A percentile compares a stretch with the other conserved stretches of the same genome.
Evolutionary conservation across 2,329 filamentous ascomycete genomes (phyloP).

Genomic region (Capronia coronata): DNA sequence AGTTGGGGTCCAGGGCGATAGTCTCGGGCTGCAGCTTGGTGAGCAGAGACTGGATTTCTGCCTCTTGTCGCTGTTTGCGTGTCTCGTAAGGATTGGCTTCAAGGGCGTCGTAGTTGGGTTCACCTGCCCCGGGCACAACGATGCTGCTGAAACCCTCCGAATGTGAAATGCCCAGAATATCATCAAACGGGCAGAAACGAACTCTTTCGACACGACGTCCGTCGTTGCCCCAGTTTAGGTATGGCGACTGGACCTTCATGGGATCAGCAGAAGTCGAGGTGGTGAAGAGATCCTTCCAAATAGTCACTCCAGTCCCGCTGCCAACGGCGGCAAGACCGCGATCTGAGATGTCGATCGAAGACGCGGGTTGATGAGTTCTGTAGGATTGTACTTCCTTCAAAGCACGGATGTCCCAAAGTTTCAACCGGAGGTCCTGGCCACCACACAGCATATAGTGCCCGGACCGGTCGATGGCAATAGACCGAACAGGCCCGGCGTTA

Average conservation of each 20-base stretch:
- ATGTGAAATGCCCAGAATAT: constrained; percentile 81
- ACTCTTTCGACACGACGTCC: constrained; percentile 74
- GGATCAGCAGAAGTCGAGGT: constrained; percentile 64
- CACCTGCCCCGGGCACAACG: constrained; percentile 88
- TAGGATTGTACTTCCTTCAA: constrained; percentile 90
- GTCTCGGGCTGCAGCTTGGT: constrained; percentile 96
- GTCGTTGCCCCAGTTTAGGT: constrained; percentile 80
- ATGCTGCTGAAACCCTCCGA: constrained; percentile 80
- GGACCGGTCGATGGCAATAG: constrained; percentile 76
- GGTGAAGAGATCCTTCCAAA: constrained; percentile 87
- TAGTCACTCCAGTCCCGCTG: constrained; percentile 79
- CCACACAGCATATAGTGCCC: constrained; percentile 94
- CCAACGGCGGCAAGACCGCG: constrained; percentile 80
- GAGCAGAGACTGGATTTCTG: constrained; percentile 79
- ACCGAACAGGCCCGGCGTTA: constrained; percentile 81
- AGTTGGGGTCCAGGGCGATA: constrained; percentile 90
- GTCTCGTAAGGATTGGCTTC: constrained; percentile 96
- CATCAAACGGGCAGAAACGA: constrained; percentile 90
- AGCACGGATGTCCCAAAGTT: constrained; percentile 93
- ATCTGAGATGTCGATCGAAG: constrained; percentile 82
- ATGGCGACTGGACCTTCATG: constrained; percentile 75
- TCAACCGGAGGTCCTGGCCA: constrained; percentile 83
- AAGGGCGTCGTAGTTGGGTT: constrained; percentile 90
- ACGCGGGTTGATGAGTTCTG: constrained; percentile 72
- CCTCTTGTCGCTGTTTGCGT: constrained; percentile 82